These are phyloP conservation scores for Dendrobium nobile DNA, from an alignment of 106 monocot species.

Conservation along the genomic window DNA sequence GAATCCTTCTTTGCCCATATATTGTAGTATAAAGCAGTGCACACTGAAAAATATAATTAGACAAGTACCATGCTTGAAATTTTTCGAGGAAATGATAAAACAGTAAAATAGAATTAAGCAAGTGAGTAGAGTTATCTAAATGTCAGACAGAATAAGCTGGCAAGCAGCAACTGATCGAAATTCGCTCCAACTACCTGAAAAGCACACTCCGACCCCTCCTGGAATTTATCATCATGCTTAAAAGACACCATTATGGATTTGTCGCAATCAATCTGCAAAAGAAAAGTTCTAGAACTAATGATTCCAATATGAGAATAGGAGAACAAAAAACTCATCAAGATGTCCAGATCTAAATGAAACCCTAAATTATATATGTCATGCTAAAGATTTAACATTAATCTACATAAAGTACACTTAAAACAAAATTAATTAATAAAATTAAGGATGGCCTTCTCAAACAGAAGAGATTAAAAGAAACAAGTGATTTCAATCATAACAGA, in stretches of 20 bases:
- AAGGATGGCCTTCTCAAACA: not conserved
- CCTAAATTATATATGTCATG: not conserved
- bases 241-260: constrained; percentile 99
- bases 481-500: not conserved
- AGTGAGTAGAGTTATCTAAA: not conserved
- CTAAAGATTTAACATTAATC: not conserved
- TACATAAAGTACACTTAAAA: not conserved
- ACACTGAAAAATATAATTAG: constrained; percentile 44
- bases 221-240: constrained; percentile 99
- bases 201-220: constrained; percentile 80
- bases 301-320: not conserved
- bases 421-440: not conserved
- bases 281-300: constrained; percentile 3
- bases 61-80: not conserved
- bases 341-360: not conserved
- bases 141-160: not conserved
- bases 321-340: not conserved
- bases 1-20: constrained; percentile 96
- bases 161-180: not conserved
- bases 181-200: constrained; percentile 57
- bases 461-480: not conserved
- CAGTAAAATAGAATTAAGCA: not conserved
- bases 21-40: constrained; percentile 96
- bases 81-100: not conserved
- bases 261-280: constrained; percentile 87